Evolutionary conservation across 768 basidiomycete genomes (phyloP).

Genomic region (Inosperma sp.): DNA sequence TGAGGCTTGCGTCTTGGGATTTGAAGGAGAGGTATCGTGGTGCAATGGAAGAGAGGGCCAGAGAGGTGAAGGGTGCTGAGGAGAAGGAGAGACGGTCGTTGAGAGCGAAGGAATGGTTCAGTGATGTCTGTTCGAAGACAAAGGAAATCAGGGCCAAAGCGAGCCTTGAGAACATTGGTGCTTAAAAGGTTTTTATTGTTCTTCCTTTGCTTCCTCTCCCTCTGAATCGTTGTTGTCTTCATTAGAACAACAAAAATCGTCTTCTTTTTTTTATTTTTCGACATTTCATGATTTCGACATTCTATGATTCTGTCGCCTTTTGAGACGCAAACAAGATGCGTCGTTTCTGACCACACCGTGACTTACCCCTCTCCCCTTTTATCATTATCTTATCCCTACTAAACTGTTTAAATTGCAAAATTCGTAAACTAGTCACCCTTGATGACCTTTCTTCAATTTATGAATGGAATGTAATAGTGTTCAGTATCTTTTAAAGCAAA

Average conservation of each 20-base stretch:
- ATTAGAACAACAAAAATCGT: too few species aligned
- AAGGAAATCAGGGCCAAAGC: slow-evolving; percentile 39
- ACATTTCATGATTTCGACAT: slow-evolving; percentile 1
- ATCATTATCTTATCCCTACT: background rate
- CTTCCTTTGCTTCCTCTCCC: background rate
- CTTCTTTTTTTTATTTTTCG: too few species aligned
- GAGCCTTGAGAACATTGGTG: slow-evolving; percentile 27
- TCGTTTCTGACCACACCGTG: background rate
- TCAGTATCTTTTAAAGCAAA: too few species aligned
- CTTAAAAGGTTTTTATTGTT: slow-evolving; percentile 13
- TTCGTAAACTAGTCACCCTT: too few species aligned
- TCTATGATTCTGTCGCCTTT: slow-evolving; percentile 4
- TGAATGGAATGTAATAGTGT: too few species aligned
- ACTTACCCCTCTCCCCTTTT: too few species aligned
- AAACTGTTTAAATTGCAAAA: background rate
- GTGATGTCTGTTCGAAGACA: slow-evolving; percentile 44
- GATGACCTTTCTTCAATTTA: too few species aligned
- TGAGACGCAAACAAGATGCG: too few species aligned
- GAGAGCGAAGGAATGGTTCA: slow-evolving; percentile 73
- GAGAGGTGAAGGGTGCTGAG: slow-evolving; percentile 75
- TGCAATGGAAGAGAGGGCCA: slow-evolving; percentile 73
- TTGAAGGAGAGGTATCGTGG: slow-evolving; percentile 72
- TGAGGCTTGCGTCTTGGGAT: slow-evolving; percentile 89
- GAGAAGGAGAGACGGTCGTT: slow-evolving; percentile 65
- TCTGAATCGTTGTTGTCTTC: background rate